These are phyloP conservation scores for Xylaria cubensis DNA, from an alignment of 495 filamentous ascomycete genomes.

Conservation along the genomic window DNA sequence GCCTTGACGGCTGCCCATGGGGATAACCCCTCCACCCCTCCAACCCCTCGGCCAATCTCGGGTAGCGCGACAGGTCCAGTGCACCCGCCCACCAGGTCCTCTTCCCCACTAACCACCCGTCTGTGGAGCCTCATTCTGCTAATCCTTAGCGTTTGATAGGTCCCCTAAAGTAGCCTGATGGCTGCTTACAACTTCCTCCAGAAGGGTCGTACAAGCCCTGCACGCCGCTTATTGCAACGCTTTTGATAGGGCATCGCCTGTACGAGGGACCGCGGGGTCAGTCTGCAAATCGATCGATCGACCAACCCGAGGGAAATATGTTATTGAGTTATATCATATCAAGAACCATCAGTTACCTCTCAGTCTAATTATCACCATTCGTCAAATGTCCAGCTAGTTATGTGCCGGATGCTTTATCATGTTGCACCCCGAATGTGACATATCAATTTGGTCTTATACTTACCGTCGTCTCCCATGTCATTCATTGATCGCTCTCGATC, in stretches of 20 bases:
- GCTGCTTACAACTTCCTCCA: neutral
- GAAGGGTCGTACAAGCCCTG: conserved; percentile 3
- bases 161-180: neutral
- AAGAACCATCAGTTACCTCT: neutral
- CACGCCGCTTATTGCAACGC: conserved; percentile 3
- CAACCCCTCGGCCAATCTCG: conserved; percentile 41
- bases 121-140: neutral
- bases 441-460: neutral
- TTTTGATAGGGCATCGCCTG: conserved; percentile 2
- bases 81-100: conserved; percentile 12
- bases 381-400: neutral
- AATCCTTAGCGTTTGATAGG: conserved; percentile 9
- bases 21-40: conserved; percentile 17
- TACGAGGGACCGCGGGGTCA: neutral
- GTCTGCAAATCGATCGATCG: neutral
- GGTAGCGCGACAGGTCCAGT: conserved; percentile 30
- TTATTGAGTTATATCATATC: too few relatives aligned
- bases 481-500: neutral
- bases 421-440: neutral
- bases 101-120: neutral
- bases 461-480: neutral
- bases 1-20: neutral
- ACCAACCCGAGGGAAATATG: neutral
- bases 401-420: neutral
- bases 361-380: neutral